Evolutionary conservation across 2,329 filamentous ascomycete genomes (phyloP).

Genomic region (Venturia effusa): DNA sequence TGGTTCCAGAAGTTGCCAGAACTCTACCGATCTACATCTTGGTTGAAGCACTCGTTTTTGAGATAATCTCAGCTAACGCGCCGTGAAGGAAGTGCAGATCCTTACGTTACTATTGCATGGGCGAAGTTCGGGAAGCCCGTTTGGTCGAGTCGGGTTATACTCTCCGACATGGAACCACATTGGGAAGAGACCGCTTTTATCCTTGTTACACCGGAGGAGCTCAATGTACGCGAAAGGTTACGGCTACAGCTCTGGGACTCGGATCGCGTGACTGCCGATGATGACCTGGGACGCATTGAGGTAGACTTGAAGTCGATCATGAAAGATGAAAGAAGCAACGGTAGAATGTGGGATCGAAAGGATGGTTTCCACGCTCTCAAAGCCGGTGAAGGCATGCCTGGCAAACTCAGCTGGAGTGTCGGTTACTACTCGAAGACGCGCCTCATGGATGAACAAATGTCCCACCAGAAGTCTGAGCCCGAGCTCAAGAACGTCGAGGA

Average conservation of each 20-base stretch:
- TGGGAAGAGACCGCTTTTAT: constrained; percentile 63
- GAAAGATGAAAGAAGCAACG: constrained; percentile 46
- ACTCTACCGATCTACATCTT: too few relatives aligned
- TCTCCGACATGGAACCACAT: constrained; percentile 53
- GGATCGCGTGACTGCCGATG: constrained; percentile 60
- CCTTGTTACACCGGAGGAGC: constrained; percentile 58
- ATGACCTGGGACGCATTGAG: constrained; percentile 64
- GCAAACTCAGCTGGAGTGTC: constrained; percentile 57
- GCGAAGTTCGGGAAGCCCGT: constrained; percentile 65
- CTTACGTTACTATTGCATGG: constrained; percentile 64
- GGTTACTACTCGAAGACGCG: constrained; percentile 60
- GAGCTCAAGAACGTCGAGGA: constrained; percentile 47
- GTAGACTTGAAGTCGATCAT: constrained; percentile 56
- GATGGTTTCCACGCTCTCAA: constrained; percentile 58
- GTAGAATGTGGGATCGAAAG: constrained; percentile 49
- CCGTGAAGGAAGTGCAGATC: constrained; percentile 48
- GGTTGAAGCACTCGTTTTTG: too few relatives aligned
- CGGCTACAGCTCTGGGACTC: constrained; percentile 67
- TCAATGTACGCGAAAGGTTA: constrained; percentile 60
- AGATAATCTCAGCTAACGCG: too few relatives aligned
- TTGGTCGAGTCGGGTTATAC: constrained; percentile 54
- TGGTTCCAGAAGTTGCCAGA: too few relatives aligned
- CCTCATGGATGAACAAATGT: constrained; percentile 51
- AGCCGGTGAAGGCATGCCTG: constrained; percentile 56
- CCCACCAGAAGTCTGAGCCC: constrained; percentile 48